phyloP scores from a whole-genome alignment of 345 rosid species.

The Gossypium australe region DNA sequence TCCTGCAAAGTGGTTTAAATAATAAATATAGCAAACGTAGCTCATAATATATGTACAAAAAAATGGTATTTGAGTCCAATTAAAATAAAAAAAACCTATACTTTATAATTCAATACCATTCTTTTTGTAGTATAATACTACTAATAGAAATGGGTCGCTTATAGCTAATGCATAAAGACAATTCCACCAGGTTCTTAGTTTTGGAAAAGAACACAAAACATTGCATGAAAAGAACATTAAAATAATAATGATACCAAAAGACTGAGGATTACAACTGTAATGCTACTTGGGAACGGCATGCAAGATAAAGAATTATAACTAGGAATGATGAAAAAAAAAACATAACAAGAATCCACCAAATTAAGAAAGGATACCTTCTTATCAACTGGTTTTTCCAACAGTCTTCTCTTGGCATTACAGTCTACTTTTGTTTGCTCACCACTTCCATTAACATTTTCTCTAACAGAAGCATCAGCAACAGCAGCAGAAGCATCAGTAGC shows the following conservation, averaged over 20 bases:
- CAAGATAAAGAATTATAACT: background rate
- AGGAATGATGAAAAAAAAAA: background rate
- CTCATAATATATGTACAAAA: background rate
- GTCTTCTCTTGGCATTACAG: constrained; percentile 59
- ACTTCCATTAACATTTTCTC: constrained; percentile 36
- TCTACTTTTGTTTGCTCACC: constrained; percentile 38
- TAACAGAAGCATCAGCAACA: constrained; percentile 32
- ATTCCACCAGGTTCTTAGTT: background rate
- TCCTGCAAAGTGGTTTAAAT: constrained; percentile 44
- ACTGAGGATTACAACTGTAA: background rate
- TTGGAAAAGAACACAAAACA: background rate
- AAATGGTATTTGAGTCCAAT: background rate
- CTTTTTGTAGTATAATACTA: background rate
- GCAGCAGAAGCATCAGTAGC: constrained; percentile 23
- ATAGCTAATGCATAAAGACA: background rate
- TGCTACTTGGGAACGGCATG: constrained; percentile 2
- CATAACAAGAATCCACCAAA: background rate
- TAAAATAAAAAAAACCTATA: background rate
- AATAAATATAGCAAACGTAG: background rate
- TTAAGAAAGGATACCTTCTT: constrained; percentile 50
- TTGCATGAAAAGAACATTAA: background rate
- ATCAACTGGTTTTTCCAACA: constrained; percentile 44
- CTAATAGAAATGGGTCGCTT: background rate
- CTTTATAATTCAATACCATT: background rate
- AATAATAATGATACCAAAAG: background rate